Percentiles rank a stretch among this genome's conserved stretches.
Conservation (phyloP, 805 yeast genomes). For the Kodamaea leandrae region DNA sequence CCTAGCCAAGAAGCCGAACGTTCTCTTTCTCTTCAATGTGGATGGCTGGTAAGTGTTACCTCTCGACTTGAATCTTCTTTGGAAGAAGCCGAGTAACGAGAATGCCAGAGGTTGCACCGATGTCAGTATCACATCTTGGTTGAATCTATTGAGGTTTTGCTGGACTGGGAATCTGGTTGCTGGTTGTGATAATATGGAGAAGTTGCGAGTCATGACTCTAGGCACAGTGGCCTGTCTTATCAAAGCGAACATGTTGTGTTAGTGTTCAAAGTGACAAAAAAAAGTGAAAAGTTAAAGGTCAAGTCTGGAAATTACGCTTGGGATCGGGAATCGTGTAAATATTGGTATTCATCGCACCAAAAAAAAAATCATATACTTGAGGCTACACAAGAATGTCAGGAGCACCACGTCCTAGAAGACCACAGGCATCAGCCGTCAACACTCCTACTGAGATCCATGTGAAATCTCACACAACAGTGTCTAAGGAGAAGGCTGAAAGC, state of each 20-base stretch:
- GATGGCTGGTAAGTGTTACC: conserved; percentile 96
- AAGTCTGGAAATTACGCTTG: conserved; percentile 5
- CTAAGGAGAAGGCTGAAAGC: conserved; percentile 45
- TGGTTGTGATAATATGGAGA: conserved; percentile 15
- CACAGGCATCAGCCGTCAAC: conserved; percentile 43
- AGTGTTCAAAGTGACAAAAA: conserved; percentile 1
- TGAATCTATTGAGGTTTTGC: conserved; percentile 11
- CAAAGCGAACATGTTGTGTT: conserved; percentile 2
- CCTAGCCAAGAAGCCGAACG: conserved; percentile 85
- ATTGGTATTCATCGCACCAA: conserved; percentile 7
- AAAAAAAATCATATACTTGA: no score
- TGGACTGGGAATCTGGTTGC: conserved; percentile 5
- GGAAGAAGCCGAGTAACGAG: conserved; percentile 39
- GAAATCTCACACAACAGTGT: conserved; percentile 25
- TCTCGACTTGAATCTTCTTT: conserved; percentile 76
- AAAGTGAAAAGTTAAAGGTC: conserved; percentile 4
- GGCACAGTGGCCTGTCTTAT: conserved; percentile 5
- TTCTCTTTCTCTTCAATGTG: conserved; percentile 84
- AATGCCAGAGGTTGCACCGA: conserved; percentile 16
- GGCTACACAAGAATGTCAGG: conserved; percentile 21
- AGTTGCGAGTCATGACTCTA: conserved; percentile 6
- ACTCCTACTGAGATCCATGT: conserved; percentile 45
- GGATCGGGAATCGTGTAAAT: conserved; percentile 1
- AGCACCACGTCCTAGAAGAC: conserved; percentile 41
- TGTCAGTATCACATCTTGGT: conserved; percentile 19